Percentiles rank a stretch among this genome's conserved stretches.
Evolutionary conservation across 2,329 filamentous ascomycete genomes (phyloP).

Genomic region (Fusarium torreyae): DNA sequence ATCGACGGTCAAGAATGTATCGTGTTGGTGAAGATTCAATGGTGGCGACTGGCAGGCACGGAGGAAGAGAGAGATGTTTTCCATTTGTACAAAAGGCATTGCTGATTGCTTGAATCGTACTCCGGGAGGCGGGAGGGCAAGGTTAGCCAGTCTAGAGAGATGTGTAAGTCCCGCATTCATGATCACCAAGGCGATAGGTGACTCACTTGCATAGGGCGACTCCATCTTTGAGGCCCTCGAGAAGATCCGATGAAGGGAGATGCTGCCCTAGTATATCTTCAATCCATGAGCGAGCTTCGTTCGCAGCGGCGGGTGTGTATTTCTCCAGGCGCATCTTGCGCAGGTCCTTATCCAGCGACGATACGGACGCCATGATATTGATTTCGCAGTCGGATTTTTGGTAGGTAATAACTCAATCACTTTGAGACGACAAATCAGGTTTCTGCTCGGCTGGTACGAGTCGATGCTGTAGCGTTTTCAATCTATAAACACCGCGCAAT

Average conservation of each 20-base stretch:
- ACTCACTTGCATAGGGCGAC: constrained; percentile 91
- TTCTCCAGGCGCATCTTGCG: constrained; percentile 91
- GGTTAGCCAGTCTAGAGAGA: constrained; percentile 80
- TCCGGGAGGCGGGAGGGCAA: constrained; percentile 81
- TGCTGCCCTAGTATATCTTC: constrained; percentile 83
- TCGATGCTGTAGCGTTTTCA: constrained; percentile 8
- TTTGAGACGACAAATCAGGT: background rate
- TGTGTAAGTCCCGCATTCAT: constrained; percentile 39
- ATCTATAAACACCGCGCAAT: constrained; percentile 12
- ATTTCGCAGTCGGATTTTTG: background rate
- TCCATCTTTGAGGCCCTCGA: constrained; percentile 91
- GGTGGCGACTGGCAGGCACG: constrained; percentile 88
- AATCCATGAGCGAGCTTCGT: constrained; percentile 89
- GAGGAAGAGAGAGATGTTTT: constrained; percentile 98
- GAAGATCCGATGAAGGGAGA: constrained; percentile 80
- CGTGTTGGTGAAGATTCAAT: constrained; percentile 90
- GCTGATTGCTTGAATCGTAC: constrained; percentile 91
- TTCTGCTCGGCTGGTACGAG: constrained; percentile 11
- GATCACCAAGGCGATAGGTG: background rate
- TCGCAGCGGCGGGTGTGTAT: constrained; percentile 91
- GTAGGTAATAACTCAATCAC: constrained; percentile 3
- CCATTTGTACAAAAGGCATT: constrained; percentile 99
- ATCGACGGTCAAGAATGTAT: constrained; percentile 97
- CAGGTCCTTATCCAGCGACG: constrained; percentile 95
- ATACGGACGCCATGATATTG: constrained; percentile 86